Percentiles rank a stretch among this genome's conserved stretches.
Conservation (phyloP, 768 basidiomycete species). For the Mycena vulgaris region DNA sequence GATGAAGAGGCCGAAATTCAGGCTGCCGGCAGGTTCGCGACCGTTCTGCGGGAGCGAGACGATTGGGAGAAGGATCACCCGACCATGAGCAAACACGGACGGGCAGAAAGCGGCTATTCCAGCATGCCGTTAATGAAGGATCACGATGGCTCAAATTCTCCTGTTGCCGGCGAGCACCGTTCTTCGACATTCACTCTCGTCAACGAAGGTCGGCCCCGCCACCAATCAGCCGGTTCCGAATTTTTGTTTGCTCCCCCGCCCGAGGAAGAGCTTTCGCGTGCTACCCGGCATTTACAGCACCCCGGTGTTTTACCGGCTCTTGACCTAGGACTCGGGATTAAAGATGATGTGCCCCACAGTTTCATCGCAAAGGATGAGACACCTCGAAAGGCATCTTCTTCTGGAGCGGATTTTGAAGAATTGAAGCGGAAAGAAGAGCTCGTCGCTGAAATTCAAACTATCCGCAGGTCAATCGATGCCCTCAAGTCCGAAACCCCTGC, state of each 20-base stretch:
- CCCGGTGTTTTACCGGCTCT: slow-evolving; percentile 76
- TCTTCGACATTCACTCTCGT: slow-evolving; percentile 68
- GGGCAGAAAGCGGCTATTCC: slow-evolving; percentile 76
- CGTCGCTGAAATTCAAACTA: slow-evolving; percentile 83
- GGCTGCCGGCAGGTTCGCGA: slow-evolving; percentile 79
- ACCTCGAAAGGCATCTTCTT: slow-evolving; percentile 53
- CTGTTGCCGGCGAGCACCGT: slow-evolving; percentile 63
- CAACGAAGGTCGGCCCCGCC: slow-evolving; percentile 68
- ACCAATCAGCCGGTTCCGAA: slow-evolving; percentile 80
- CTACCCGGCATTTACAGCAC: slow-evolving; percentile 64
- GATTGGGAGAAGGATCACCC: slow-evolving; percentile 94
- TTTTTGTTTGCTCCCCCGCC: slow-evolving; percentile 75
- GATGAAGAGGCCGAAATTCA: slow-evolving; percentile 84
- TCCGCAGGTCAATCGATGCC: slow-evolving; percentile 84
- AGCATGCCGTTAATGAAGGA: slow-evolving; percentile 79
- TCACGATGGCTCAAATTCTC: slow-evolving; percentile 62
- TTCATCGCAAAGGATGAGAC: slow-evolving; percentile 70
- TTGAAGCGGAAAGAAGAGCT: slow-evolving; percentile 80
- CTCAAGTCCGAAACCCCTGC: slow-evolving; percentile 81
- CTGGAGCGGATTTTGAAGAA: slow-evolving; percentile 67
- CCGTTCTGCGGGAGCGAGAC: slow-evolving; percentile 76
- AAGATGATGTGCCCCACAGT: slow-evolving; percentile 80
- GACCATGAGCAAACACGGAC: slow-evolving; percentile 69
- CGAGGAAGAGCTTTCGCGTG: slow-evolving; percentile 73
- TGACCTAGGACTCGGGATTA: slow-evolving; percentile 82